These are phyloP conservation scores for Brassica balearica DNA, from an alignment of 441 rosid genomes.

Conservation along the genomic window DNA sequence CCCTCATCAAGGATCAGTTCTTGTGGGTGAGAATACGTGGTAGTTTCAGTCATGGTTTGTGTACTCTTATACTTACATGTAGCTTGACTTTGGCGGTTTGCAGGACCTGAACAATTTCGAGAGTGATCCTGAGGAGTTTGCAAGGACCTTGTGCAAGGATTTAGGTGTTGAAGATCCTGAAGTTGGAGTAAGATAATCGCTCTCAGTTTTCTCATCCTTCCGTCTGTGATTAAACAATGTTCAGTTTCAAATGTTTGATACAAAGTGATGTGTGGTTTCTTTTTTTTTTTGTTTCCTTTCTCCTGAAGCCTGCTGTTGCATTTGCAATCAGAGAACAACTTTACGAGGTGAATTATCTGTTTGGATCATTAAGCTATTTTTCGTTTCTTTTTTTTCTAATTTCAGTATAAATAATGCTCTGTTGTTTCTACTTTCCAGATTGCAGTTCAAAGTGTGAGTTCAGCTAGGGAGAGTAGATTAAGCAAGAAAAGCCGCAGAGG, in stretches of 20 bases:
- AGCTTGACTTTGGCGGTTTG: slow-evolving; percentile 21
- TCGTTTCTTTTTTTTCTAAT: background rate
- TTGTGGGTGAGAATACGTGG: slow-evolving; percentile 68
- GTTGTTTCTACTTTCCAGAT: slow-evolving; percentile 54
- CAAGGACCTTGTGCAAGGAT: slow-evolving; percentile 85
- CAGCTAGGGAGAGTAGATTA: slow-evolving; percentile 84
- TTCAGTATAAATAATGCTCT: background rate
- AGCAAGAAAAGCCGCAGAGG: slow-evolving; percentile 88
- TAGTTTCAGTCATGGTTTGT: background rate
- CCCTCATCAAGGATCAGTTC: slow-evolving; percentile 87
- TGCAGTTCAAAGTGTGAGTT: slow-evolving; percentile 84
- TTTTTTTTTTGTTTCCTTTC: background rate
- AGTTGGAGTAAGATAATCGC: slow-evolving; percentile 73
- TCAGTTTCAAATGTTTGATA: slow-evolving; percentile 1
- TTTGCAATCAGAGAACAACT: slow-evolving; percentile 93
- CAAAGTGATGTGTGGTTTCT: slow-evolving; percentile 21
- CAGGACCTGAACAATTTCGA: slow-evolving; percentile 93
- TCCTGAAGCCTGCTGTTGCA: slow-evolving; percentile 85
- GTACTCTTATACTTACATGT: background rate
- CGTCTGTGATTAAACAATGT: background rate
- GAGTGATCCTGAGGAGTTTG: slow-evolving; percentile 93
- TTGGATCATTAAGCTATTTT: slow-evolving; percentile 5
- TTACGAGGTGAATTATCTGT: slow-evolving; percentile 66
- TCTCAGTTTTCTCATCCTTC: background rate
- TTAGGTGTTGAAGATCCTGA: slow-evolving; percentile 88